phyloP scores from a whole-genome alignment of 148 eudicot species.

The Bassia scoparia region DNA sequence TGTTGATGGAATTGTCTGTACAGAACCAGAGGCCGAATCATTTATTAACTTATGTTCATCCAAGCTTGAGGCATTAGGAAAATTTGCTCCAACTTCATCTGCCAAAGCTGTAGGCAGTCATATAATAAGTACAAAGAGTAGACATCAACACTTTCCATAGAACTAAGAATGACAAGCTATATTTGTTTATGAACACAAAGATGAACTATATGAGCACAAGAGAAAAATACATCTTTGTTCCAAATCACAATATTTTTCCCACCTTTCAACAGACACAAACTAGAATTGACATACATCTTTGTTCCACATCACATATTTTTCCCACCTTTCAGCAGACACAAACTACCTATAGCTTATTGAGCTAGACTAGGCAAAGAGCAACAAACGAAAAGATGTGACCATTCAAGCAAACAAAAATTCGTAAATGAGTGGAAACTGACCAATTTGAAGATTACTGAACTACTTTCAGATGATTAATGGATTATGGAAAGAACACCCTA shows the following conservation, averaged over 20 bases:
- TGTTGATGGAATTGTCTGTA: slow-evolving; percentile 14
- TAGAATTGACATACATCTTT: background rate
- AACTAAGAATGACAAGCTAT: background rate
- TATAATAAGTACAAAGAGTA: background rate
- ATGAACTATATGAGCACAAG: background rate
- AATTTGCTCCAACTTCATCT: slow-evolving; percentile 49
- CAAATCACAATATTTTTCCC: background rate
- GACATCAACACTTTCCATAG: background rate
- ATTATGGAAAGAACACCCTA: background rate
- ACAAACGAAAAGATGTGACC: background rate
- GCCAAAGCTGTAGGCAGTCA: slow-evolving; percentile 20
- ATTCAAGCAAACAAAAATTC: too few species aligned
- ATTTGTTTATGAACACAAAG: background rate
- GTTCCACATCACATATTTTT: background rate
- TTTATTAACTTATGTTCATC: slow-evolving; percentile 41
- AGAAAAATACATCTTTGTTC: slow-evolving; percentile 6
- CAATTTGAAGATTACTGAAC: background rate
- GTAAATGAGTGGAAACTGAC: background rate
- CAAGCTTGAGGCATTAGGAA: slow-evolving; percentile 37
- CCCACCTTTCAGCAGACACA: background rate
- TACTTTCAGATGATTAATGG: background rate
- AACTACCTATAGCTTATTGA: background rate
- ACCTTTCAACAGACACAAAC: background rate
- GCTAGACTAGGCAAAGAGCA: background rate
- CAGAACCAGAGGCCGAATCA: slow-evolving; percentile 22